Base-by-base conservation (phyloP, 768 basidiomycete genomes). In the Lactarius vividus region DNA sequence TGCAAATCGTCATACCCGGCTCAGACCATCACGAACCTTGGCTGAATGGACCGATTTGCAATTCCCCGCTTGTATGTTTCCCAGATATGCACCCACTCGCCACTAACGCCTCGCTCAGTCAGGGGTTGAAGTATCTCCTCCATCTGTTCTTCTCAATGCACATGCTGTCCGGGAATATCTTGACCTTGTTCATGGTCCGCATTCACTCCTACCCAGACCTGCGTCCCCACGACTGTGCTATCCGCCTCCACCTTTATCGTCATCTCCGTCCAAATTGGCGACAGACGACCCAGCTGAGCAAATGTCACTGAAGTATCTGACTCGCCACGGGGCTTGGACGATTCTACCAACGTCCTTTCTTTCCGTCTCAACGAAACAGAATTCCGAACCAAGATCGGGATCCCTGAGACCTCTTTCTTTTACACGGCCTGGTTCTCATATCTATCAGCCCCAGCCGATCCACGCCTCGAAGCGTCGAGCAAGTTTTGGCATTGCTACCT, bases 101-200 rank as follows among this genome's bases (percentile, higher is more conserved):
- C 26, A 52, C 28, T 53, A 29, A 66, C 44, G 33, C 46, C 13
- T 23, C 35, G 35, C 37, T 33, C 57, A 66, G 65, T 62, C 65
- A 31, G 57, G n/a, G 23, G 42, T 31, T 10, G 46, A 53, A 5
- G 13, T 18, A 4, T 23, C 61, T 15, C 11, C 5, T 0, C 65
- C 65, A 35, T 66, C 65, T 16, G 49, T 66, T n/a, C 56, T 66
- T 59, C 65, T 66, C 49, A 46, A 66, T 28, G 55, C 61, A 11
- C 15, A 59, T 44, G 61, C 57, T 4, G 26, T 66, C 31, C 61
- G 65, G 10, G 57, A 61, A 18, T 46, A 66, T 39, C 65, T 66
- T 46, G 49, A 62, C 29, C 11, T 23, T 15, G 26, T 66, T 44
- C 39, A 62, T 23, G 65, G 57, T 13, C 65, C 61, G 23, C 65